Base-by-base conservation (phyloP, 2,329 filamentous ascomycete species). In the Monosporascus sp. region DNA sequence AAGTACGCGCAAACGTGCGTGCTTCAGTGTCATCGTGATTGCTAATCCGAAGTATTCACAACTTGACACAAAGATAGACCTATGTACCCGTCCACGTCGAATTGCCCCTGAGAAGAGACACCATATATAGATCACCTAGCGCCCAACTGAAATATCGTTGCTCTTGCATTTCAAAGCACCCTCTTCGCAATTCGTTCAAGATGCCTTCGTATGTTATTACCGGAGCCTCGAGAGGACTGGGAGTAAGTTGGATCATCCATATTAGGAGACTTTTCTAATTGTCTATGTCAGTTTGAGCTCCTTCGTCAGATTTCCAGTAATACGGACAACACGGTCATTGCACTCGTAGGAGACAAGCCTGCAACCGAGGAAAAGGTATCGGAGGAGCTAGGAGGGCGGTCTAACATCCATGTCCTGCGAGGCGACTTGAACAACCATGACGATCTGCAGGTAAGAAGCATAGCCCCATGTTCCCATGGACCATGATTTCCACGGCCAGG, bases 291-390 rank as follows among this genome's bases (percentile, higher is more conserved):
- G 79, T 80, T 73, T 49, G 78, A 74, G 55, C 77, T 82, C 61
- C 55, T 83, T 27, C 65, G 64, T 17, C 68, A 76, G 27, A 57
- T 80, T 3, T 78, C 79, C 1, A 59, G 62, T 20, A 65, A 79
- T 56, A 62, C 72, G 3, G 52, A 60, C 19, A 79, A 79, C 58
- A 65, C 64, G 0, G 71, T 81, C 46, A 64, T 81, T 49, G 78
- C 77, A 4, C 64, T 80, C 1, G 77, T 76, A 19, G 76, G 78
- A 20, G 62, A 80, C 64, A 79, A 77, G 56, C 56, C 62, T 1
- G 63, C 65, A 1, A 74, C 76, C 3, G 71, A 79, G 26, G 66
- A 73, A 50, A 76, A 72, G 59, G 66, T 80, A 0, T 59, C 65
- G 2, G 58, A 63, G 36, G 74, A 80, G 57, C 64, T 78, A 3